These are phyloP conservation scores for Candida pseudoglaebosa DNA, from an alignment of 805 yeast species.

Conservation along the genomic window DNA sequence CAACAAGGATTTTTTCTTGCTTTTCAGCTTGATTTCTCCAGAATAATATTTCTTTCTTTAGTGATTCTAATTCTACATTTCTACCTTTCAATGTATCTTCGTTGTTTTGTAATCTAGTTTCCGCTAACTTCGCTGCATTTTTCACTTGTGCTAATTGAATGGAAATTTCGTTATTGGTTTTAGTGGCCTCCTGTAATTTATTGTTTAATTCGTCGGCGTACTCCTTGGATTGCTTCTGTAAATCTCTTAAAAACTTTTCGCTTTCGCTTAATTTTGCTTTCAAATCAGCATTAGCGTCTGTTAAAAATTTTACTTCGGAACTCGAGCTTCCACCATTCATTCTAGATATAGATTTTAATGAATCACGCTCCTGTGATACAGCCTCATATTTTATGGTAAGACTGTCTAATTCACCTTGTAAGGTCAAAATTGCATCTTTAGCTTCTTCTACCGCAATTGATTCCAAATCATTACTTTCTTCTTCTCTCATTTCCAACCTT, in stretches of 20 bases:
- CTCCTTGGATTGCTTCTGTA: slow-evolving; percentile 35
- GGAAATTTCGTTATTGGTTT: slow-evolving; percentile 38
- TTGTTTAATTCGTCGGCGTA: slow-evolving; percentile 47
- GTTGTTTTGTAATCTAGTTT: slow-evolving; percentile 48
- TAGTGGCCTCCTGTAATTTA: slow-evolving; percentile 23
- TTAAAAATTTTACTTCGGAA: slow-evolving; percentile 20
- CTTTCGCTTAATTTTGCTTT: slow-evolving; percentile 30
- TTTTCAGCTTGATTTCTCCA: slow-evolving; percentile 41
- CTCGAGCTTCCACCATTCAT: slow-evolving; percentile 4
- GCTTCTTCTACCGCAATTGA: slow-evolving; percentile 57
- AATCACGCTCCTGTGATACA: slow-evolving; percentile 65
- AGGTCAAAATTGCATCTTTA: slow-evolving; percentile 58
- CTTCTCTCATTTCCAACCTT: slow-evolving; percentile 64
- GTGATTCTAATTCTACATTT: slow-evolving; percentile 23
- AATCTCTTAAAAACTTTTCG: slow-evolving; percentile 30
- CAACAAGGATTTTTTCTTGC: slow-evolving; percentile 31
- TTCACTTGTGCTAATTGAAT: slow-evolving; percentile 50
- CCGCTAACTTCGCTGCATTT: slow-evolving; percentile 50
- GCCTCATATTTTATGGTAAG: slow-evolving; percentile 51
- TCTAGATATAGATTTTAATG: slow-evolving; percentile 37
- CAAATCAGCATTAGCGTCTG: slow-evolving; percentile 26
- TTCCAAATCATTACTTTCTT: slow-evolving; percentile 38
- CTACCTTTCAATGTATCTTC: slow-evolving; percentile 26
- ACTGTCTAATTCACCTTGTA: slow-evolving; percentile 55
- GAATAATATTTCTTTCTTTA: slow-evolving; percentile 27